A percentile compares a stretch with the other conserved stretches of the same genome.
Conservation (phyloP, 1,284 basidiomycete genomes). For the Gomphus bonarii region DNA sequence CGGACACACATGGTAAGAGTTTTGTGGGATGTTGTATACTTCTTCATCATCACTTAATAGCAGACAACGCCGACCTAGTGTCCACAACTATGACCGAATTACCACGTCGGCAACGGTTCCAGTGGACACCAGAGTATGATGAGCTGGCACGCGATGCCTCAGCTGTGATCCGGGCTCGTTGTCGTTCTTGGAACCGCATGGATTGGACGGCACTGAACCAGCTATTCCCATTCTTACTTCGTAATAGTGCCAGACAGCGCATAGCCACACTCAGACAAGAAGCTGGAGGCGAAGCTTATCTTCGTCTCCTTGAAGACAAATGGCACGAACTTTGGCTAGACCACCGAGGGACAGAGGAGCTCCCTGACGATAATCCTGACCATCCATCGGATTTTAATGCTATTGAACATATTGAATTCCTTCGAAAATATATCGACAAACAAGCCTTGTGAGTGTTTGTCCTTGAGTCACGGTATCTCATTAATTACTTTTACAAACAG, state of each 20-base stretch:
- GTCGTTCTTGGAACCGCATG: constrained; percentile 44
- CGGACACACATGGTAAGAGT: constrained; percentile 4
- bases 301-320: constrained; percentile 68
- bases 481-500: background rate
- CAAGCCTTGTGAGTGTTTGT: constrained; percentile 56
- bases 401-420: constrained; percentile 64
- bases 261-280: constrained; percentile 43
- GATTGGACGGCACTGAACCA: constrained; percentile 67
- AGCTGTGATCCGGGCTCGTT: constrained; percentile 74
- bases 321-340: constrained; percentile 73
- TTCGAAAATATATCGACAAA: constrained; percentile 77
- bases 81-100: constrained; percentile 20
- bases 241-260: constrained; percentile 59
- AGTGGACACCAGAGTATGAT: constrained; percentile 80
- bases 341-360: constrained; percentile 51
- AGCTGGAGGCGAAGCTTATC: constrained; percentile 64
- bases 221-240: constrained; percentile 63
- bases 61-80: background rate
- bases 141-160: constrained; percentile 79
- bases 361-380: constrained; percentile 63
- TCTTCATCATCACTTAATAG: background rate
- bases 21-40: background rate
- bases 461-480: background rate
- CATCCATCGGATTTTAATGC: constrained; percentile 71
- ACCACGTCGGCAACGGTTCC: constrained; percentile 50